These are phyloP conservation scores for Neurospora sp. DNA, from an alignment of 495 filamentous ascomycete genomes.

Conservation along the genomic window DNA sequence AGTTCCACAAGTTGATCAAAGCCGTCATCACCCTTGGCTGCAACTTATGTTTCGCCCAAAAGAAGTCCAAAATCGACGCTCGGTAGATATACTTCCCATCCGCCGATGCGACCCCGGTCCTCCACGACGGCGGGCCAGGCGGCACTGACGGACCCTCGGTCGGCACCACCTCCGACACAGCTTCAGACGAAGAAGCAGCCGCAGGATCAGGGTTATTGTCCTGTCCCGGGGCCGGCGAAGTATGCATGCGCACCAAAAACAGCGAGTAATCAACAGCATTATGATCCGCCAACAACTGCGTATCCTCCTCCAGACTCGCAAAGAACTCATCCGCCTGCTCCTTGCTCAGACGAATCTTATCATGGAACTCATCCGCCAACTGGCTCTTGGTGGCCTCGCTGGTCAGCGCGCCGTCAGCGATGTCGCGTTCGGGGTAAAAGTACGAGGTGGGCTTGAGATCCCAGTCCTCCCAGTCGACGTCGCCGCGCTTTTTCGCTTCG, in stretches of 20 bases:
- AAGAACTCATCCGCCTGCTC: conserved; percentile 43
- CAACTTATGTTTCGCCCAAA: conserved; percentile 60
- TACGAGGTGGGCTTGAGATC: conserved; percentile 63
- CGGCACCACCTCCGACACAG: conserved; percentile 9
- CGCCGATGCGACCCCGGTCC: conserved; percentile 44
- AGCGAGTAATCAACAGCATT: conserved; percentile 64
- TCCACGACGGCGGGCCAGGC: conserved; percentile 37
- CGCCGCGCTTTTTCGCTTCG: conserved; percentile 25
- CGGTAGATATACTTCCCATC: conserved; percentile 57
- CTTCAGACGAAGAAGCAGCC: conserved; percentile 13
- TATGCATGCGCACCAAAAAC: conserved; percentile 48
- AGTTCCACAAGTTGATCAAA: conserved; percentile 50
- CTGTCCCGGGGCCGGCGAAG: conserved; percentile 5
- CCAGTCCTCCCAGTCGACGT: conserved; percentile 52
- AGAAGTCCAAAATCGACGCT: conserved; percentile 55
- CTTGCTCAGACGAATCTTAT: conserved; percentile 47
- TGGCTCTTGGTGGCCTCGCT: conserved; percentile 47
- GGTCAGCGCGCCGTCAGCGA: conserved; percentile 47
- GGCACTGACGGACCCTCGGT: conserved; percentile 20
- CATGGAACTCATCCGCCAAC: conserved; percentile 53
- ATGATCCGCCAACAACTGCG: conserved; percentile 43
- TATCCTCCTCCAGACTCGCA: conserved; percentile 43
- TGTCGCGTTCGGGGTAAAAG: conserved; percentile 61
- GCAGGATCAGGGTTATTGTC: background rate
- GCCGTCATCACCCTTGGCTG: conserved; percentile 52